Evolutionary conservation across 805 yeast genomes (phyloP).

Genomic region (Starmerella potacharoeniae): DNA sequence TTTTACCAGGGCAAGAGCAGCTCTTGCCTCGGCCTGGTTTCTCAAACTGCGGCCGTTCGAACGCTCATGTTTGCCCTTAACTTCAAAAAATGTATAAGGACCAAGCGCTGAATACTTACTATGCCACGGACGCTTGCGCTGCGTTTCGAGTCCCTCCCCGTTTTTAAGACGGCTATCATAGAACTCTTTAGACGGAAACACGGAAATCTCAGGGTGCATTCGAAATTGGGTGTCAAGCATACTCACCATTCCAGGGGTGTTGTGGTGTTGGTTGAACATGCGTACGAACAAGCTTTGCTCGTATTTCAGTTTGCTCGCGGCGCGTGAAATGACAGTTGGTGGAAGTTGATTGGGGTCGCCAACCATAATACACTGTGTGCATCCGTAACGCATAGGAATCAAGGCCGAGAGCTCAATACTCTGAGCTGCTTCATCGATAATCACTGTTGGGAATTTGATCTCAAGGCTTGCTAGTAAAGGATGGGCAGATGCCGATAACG

Average conservation of each 20-base stretch:
- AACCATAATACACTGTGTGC: slow-evolving; percentile 84
- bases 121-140: slow-evolving; percentile 72
- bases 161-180: slow-evolving; percentile 62
- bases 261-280: slow-evolving; percentile 59
- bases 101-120: slow-evolving; percentile 34
- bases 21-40: slow-evolving; percentile 59
- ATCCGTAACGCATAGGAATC: slow-evolving; percentile 86
- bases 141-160: slow-evolving; percentile 58
- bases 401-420: slow-evolving; percentile 86
- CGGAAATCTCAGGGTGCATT: slow-evolving; percentile 89
- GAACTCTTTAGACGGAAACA: slow-evolving; percentile 76
- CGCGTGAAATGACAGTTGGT: slow-evolving; percentile 86
- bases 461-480: slow-evolving; percentile 66
- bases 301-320: slow-evolving; percentile 66
- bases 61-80: slow-evolving; percentile 49
- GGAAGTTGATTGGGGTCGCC: slow-evolving; percentile 98
- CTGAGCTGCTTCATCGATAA: slow-evolving; percentile 96
- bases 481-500: slow-evolving; percentile 90
- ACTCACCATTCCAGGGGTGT: slow-evolving; percentile 39
- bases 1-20: slow-evolving; percentile 57
- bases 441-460: slow-evolving; percentile 75
- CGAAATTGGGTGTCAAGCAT: slow-evolving; percentile 86
- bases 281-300: slow-evolving; percentile 91
- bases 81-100: slow-evolving; percentile 72
- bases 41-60: slow-evolving; percentile 44